phyloP scores from a whole-genome alignment of 352 stramenopile genomes.

The Phytophthora cactorum region DNA sequence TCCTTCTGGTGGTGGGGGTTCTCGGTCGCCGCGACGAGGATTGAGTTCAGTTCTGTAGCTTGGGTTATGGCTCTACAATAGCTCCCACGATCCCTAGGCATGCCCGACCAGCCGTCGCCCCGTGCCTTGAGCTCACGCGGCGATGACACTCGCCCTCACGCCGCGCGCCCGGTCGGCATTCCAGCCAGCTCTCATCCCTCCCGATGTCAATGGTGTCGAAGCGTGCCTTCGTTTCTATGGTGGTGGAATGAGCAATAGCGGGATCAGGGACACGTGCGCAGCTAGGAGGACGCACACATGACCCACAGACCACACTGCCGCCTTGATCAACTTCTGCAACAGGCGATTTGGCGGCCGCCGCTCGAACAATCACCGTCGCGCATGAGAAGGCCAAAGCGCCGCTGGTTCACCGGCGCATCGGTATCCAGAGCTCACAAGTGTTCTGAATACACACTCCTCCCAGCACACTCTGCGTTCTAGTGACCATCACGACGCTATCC shows the following conservation, averaged over 20 bases:
- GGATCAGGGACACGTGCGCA: background rate
- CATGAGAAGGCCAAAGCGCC: background rate
- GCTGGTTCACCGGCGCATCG: background rate
- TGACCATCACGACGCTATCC: background rate
- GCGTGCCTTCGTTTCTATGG: background rate
- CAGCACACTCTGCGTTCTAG: background rate
- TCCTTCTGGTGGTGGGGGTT: background rate
- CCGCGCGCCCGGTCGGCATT: background rate
- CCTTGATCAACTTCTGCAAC: background rate
- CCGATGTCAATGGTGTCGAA: background rate
- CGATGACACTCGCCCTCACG: background rate
- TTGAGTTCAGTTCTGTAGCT: background rate
- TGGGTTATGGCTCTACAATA: background rate
- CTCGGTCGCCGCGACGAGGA: background rate
- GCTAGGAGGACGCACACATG: background rate
- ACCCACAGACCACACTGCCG: background rate
- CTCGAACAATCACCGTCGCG: background rate
- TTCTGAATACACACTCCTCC: background rate
- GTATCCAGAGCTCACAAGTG: background rate
- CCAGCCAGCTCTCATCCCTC: background rate
- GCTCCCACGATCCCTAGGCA: background rate
- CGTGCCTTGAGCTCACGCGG: background rate
- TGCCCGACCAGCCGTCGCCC: background rate
- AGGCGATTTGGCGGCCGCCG: background rate
- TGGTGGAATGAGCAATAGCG: background rate